Evolutionary conservation across 2,329 filamentous ascomycete genomes (phyloP).

Genomic region (Fusarium nurragi): DNA sequence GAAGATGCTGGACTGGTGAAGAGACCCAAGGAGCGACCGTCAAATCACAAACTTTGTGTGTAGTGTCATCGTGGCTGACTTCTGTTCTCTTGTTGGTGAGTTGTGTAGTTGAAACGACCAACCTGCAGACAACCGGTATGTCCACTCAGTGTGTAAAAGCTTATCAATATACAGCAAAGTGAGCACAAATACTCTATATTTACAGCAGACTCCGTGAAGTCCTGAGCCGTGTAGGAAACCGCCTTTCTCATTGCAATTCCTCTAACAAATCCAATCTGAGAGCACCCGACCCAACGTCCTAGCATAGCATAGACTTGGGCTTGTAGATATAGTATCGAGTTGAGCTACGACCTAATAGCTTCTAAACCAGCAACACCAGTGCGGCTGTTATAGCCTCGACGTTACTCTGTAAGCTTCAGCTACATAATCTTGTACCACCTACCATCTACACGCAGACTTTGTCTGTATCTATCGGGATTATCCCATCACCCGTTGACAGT

Average conservation of each 20-base stretch:
- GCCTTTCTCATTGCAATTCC: no score
- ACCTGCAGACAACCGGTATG: constrained; percentile 18
- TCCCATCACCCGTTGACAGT: not conserved
- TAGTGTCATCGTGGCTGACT: not conserved
- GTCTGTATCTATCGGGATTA: not conserved
- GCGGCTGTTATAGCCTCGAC: not conserved
- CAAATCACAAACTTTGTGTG: not conserved
- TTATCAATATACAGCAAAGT: constrained; percentile 13
- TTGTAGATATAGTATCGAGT: not conserved
- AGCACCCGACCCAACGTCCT: not conserved
- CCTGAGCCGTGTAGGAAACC: no score
- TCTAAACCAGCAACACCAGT: not conserved
- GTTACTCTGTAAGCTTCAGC: no score
- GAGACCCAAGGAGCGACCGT: not conserved
- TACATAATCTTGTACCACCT: not conserved
- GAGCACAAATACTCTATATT: no score
- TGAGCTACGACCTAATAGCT: not conserved
- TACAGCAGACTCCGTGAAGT: no score
- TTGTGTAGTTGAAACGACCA: constrained; percentile 15
- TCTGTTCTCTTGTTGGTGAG: constrained; percentile 15
- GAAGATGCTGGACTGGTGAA: not conserved
- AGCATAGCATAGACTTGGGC: not conserved
- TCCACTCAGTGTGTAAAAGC: constrained; percentile 9
- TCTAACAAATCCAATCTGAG: no score
- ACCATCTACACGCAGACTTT: not conserved